A percentile compares a stretch with the other conserved stretches of the same genome.
phyloP scores from a whole-genome alignment of 2,329 filamentous ascomycete genomes.

The Venturiaceae sp. region DNA sequence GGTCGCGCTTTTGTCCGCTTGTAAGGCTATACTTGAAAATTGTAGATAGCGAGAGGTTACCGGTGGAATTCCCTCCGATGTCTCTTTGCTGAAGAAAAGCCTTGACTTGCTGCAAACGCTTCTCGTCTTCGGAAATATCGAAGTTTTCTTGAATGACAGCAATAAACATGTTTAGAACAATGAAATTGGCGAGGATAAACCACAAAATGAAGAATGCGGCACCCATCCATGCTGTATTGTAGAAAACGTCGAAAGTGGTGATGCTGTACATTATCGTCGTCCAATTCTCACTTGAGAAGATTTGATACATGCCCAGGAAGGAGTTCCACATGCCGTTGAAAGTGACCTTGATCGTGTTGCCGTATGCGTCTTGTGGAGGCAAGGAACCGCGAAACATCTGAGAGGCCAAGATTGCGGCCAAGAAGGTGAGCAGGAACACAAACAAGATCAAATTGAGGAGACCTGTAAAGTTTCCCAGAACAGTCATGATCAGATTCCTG shows the following conservation, averaged over 20 bases:
- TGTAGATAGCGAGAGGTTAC: slow-evolving; percentile 62
- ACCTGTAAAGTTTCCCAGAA: slow-evolving; percentile 85
- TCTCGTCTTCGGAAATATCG: slow-evolving; percentile 96
- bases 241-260: slow-evolving; percentile 55
- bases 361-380: slow-evolving; percentile 50
- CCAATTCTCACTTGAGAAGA: slow-evolving; percentile 95
- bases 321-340: slow-evolving; percentile 92
- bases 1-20: slow-evolving; percentile 58
- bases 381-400: slow-evolving; percentile 89
- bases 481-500: slow-evolving; percentile 72
- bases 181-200: slow-evolving; percentile 93
- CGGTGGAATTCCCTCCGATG: slow-evolving; percentile 45
- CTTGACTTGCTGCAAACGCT: slow-evolving; percentile 91
- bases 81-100: slow-evolving; percentile 90
- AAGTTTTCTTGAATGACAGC: slow-evolving; percentile 99
- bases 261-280: slow-evolving; percentile 77
- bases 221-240: slow-evolving; percentile 81
- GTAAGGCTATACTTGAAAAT: slow-evolving; percentile 55
- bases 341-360: slow-evolving; percentile 56
- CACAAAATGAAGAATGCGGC: slow-evolving; percentile 86
- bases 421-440: slow-evolving; percentile 89
- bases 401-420: slow-evolving; percentile 85
- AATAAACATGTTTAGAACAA: slow-evolving; percentile 99
- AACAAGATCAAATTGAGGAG: slow-evolving; percentile 92
- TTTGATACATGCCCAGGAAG: slow-evolving; percentile 95